Evolutionary conservation across 352 stramenopile species (phyloP).

Genomic region (Peronospora destructor): DNA sequence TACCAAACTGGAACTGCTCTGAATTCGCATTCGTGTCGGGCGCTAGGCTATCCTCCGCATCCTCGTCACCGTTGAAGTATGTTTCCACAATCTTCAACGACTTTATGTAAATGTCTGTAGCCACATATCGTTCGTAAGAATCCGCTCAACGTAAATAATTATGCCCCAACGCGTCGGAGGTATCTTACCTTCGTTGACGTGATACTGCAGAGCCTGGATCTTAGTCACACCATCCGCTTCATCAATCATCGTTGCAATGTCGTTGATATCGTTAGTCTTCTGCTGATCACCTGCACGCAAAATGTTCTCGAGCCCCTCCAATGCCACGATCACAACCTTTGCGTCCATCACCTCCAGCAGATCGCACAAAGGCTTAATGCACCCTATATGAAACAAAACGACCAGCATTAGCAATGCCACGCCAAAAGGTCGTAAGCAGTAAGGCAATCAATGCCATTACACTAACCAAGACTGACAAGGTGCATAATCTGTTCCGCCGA

Average conservation of each 20-base stretch:
- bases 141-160: constrained; percentile 20
- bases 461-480: constrained; percentile 89
- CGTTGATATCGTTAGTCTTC: constrained; percentile 84
- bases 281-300: constrained; percentile 85
- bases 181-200: constrained; percentile 93
- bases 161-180: constrained; percentile 1
- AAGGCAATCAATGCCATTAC: neutral
- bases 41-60: constrained; percentile 87
- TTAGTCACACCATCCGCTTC: constrained; percentile 96
- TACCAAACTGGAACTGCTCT: constrained; percentile 79
- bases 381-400: constrained; percentile 43
- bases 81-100: constrained; percentile 95
- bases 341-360: constrained; percentile 93
- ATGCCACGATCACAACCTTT: constrained; percentile 97
- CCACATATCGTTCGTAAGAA: constrained; percentile 23
- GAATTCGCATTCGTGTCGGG: constrained; percentile 61
- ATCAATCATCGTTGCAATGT: constrained; percentile 93
- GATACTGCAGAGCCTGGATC: constrained; percentile 97
- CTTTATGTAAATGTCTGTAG: constrained; percentile 85
- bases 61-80: constrained; percentile 97
- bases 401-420: constrained; percentile 4
- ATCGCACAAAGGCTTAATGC: constrained; percentile 96
- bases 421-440: neutral
- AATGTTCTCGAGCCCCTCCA: constrained; percentile 99
- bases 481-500: constrained; percentile 95